phyloP scores from a whole-genome alignment of 2,329 filamentous ascomycete species.

The Fusarium falciforme region DNA sequence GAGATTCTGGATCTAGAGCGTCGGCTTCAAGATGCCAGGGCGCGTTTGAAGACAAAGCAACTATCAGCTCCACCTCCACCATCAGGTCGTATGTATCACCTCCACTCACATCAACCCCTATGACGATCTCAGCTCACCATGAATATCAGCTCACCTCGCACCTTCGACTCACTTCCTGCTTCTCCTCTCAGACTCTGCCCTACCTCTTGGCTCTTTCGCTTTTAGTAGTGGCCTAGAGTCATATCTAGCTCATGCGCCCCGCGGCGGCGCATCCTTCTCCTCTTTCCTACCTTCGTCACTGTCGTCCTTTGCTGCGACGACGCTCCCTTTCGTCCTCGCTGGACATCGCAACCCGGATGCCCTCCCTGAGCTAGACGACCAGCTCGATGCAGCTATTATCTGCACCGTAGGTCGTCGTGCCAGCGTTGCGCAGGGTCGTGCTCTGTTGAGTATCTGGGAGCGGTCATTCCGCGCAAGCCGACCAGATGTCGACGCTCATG shows the following conservation, averaged over 20 bases:
- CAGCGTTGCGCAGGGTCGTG: conserved; percentile 79
- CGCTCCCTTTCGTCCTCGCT: conserved; percentile 79
- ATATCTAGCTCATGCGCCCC: conserved; percentile 75
- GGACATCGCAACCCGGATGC: conserved; percentile 66
- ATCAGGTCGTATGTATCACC: conserved; percentile 29
- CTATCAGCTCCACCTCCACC: conserved; percentile 22
- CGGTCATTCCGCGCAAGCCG: conserved; percentile 67
- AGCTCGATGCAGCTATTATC: conserved; percentile 79
- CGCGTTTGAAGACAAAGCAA: conserved; percentile 53
- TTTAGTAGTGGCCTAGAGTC: conserved; percentile 88
- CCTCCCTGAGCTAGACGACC: conserved; percentile 75
- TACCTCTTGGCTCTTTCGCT: conserved; percentile 87
- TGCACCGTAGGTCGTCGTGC: conserved; percentile 84
- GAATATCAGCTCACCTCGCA: conserved; percentile 27
- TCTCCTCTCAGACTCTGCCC: conserved; percentile 82
- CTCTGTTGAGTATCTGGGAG: conserved; percentile 81
- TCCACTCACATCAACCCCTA: background rate
- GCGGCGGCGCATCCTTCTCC: conserved; percentile 61
- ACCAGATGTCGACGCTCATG: conserved; percentile 41
- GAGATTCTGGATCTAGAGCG: conserved; percentile 71
- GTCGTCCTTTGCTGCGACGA: conserved; percentile 76
- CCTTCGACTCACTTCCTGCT: conserved; percentile 72
- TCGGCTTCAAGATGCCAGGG: conserved; percentile 59
- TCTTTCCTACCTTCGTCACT: conserved; percentile 78
- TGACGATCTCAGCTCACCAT: conserved; percentile 10